A percentile compares a stretch with the other conserved stretches of the same genome.
phyloP scores from a whole-genome alignment of 495 filamentous ascomycete genomes.

The Penicillium taxi region DNA sequence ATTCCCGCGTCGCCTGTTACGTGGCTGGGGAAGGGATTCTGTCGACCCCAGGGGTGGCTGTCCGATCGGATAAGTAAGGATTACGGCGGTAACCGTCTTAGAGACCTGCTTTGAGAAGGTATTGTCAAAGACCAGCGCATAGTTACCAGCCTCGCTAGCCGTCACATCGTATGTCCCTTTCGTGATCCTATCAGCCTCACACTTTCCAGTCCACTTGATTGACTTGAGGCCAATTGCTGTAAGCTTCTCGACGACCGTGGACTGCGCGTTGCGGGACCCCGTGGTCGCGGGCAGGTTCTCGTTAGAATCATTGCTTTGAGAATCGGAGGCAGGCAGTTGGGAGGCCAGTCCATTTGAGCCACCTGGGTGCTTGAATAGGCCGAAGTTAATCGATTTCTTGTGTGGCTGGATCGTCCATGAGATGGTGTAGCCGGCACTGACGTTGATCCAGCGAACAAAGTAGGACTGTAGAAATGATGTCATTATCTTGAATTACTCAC shows the following conservation, averaged over 20 bases:
- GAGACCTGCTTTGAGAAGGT: constrained; percentile 94
- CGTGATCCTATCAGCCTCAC: constrained; percentile 92
- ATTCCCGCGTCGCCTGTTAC: constrained; percentile 29
- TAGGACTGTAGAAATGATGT: constrained; percentile 58
- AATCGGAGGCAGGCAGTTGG: constrained; percentile 35
- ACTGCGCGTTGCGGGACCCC: constrained; percentile 36
- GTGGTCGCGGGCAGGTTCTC: constrained; percentile 29
- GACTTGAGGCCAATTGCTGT: constrained; percentile 75
- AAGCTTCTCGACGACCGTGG: constrained; percentile 70
- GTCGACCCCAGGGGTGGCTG: constrained; percentile 47
- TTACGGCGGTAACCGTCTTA: constrained; percentile 88
- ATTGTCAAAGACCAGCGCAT: constrained; percentile 95
- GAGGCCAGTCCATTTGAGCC: constrained; percentile 45
- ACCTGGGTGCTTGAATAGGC: constrained; percentile 92
- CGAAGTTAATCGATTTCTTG: constrained; percentile 97
- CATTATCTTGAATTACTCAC: background rate
- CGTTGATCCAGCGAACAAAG: constrained; percentile 93
- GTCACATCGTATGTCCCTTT: constrained; percentile 80
- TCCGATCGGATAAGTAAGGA: constrained; percentile 85
- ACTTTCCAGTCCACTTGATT: constrained; percentile 87
- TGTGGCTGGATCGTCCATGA: constrained; percentile 97
- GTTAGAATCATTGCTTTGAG: constrained; percentile 36
- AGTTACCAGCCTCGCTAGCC: constrained; percentile 73
- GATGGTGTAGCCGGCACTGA: constrained; percentile 80
- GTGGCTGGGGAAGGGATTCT: constrained; percentile 26